Percentiles rank a stretch among this genome's conserved stretches.
Conservation (phyloP, 1,284 basidiomycete genomes). For the Microbotryum silenes-acaulis region DNA sequence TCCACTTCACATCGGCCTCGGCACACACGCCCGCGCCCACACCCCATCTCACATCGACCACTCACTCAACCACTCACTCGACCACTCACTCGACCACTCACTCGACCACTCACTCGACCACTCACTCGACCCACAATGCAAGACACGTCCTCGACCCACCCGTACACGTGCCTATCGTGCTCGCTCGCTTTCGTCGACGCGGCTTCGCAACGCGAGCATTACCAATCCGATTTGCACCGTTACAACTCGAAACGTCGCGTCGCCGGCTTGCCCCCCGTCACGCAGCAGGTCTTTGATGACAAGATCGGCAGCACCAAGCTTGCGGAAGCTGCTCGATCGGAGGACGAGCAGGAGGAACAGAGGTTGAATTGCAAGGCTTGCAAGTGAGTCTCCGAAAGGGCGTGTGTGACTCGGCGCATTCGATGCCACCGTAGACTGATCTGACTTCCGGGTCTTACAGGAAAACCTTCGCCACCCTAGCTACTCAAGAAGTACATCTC, state of each 20-base stretch:
- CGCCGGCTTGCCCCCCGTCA: constrained; percentile 81
- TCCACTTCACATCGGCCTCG: no score
- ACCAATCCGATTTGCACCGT: constrained; percentile 85
- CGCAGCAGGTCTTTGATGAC: constrained; percentile 69
- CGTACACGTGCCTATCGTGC: constrained; percentile 87
- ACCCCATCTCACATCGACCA: no score
- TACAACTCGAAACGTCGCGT: constrained; percentile 99
- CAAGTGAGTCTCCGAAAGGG: constrained; percentile 50
- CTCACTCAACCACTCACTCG: background rate
- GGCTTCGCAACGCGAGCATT: constrained; percentile 82
- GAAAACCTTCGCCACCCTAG: constrained; percentile 82
- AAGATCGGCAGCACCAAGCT: constrained; percentile 56
- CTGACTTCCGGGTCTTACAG: constrained; percentile 44
- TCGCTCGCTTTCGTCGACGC: constrained; percentile 77
- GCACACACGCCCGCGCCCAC: no score
- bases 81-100: background rate
- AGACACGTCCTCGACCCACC: constrained; percentile 21
- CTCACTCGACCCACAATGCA: background rate
- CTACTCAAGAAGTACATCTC: constrained; percentile 80
- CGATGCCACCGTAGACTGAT: background rate
- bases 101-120: background rate
- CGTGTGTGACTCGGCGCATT: background rate
- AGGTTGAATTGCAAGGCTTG: constrained; percentile 68
- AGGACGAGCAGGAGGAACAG: constrained; percentile 41
- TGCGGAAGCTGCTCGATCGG: background rate